Evolutionary conservation across 306 rosid species (phyloP).

Genomic region (Vigna nakashimae): DNA sequence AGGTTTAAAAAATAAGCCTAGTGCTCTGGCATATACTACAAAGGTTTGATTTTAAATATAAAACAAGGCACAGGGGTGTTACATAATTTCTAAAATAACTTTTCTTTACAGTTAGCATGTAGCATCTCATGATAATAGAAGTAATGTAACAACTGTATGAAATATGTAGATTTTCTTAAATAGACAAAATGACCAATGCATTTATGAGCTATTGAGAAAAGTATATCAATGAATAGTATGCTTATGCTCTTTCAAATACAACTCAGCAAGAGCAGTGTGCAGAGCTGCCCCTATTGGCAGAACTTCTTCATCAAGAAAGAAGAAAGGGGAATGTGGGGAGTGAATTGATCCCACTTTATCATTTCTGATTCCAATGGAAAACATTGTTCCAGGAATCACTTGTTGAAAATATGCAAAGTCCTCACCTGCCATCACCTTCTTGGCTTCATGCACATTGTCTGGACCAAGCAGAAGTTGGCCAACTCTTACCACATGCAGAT

Average conservation of each 20-base stretch:
- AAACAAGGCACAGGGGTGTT: too few relatives aligned
- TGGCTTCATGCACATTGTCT: conserved; percentile 57
- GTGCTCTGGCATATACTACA: too few relatives aligned
- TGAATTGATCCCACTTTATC: conserved; percentile 68
- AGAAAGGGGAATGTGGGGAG: conserved; percentile 74
- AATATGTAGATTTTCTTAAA: conserved; percentile 4
- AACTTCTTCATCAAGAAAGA: conserved; percentile 73
- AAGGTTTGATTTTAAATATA: too few relatives aligned
- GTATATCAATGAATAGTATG: conserved; percentile 9
- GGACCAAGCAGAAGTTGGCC: conserved; percentile 70
- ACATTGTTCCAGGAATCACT: conserved; percentile 61
- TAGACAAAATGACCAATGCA: background rate
- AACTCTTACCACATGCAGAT: conserved; percentile 61
- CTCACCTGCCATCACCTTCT: conserved; percentile 72
- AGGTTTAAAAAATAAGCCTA: too few relatives aligned
- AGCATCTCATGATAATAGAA: background rate
- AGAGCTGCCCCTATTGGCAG: conserved; percentile 75
- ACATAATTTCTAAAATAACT: background rate
- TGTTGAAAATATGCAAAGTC: conserved; percentile 72
- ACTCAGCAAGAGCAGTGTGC: conserved; percentile 65
- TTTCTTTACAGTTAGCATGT: background rate
- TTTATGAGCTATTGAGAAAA: background rate
- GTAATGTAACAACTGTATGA: background rate
- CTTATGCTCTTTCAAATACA: conserved; percentile 52
- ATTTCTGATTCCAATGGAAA: conserved; percentile 68